Evolutionary conservation across 2,329 filamentous ascomycete genomes (phyloP).

Genomic region (Fusarium fracticaudum): DNA sequence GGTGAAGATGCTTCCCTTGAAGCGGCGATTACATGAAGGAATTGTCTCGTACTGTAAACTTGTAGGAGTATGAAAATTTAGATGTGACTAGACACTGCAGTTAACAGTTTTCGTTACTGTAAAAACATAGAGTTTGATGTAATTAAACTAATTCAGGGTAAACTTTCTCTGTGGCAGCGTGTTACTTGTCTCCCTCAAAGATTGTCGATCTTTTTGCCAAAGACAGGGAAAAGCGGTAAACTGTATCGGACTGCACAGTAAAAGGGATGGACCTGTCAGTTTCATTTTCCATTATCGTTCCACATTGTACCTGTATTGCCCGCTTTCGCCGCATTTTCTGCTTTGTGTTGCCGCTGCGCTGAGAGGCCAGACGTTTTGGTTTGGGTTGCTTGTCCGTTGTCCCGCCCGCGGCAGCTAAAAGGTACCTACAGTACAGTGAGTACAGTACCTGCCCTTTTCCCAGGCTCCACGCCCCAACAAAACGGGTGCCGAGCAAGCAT

Average conservation of each 20-base stretch:
- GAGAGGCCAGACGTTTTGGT: constrained; percentile 1
- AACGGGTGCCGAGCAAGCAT: constrained; percentile 39
- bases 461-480: constrained; percentile 44
- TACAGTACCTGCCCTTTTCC: constrained; percentile 13
- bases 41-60: neutral
- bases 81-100: fast-evolving
- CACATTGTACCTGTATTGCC: constrained; percentile 12
- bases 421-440: neutral
- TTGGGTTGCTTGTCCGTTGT: constrained; percentile 12
- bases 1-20: constrained; percentile 1
- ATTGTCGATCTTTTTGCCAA: constrained; percentile 28
- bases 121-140: neutral
- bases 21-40: neutral
- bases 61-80: neutral
- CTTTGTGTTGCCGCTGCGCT: constrained; percentile 21
- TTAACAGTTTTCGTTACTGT: fast-evolving
- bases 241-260: neutral
- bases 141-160: neutral
- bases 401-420: constrained; percentile 3
- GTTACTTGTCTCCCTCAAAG: constrained; percentile 1
- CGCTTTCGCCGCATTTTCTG: constrained; percentile 26
- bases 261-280: neutral
- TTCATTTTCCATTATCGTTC: constrained; percentile 19
- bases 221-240: constrained; percentile 22
- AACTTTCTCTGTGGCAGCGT: neutral